Evolutionary conservation across 2,329 filamentous ascomycete species (phyloP).

Genomic region (Tolypocladium ophioglossoides): DNA sequence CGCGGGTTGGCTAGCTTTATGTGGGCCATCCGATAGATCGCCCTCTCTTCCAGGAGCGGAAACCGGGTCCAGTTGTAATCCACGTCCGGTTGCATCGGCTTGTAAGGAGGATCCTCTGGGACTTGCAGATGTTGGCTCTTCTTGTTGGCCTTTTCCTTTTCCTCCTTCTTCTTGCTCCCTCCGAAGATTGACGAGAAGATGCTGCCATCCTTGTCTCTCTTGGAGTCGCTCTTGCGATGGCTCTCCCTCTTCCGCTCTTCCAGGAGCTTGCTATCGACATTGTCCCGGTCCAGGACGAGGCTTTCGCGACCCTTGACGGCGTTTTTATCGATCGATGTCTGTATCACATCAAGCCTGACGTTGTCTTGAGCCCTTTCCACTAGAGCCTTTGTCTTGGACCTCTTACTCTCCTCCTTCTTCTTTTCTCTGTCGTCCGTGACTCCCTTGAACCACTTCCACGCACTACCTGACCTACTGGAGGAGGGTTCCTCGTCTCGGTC

Average conservation of each 20-base stretch:
- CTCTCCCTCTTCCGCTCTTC: conserved; percentile 77
- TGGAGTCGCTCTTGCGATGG: conserved; percentile 62
- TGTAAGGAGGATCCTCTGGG: conserved; percentile 68
- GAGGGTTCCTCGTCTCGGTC: conserved; percentile 56
- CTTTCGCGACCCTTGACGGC: conserved; percentile 66
- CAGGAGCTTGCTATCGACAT: conserved; percentile 58
- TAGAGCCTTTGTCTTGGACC: conserved; percentile 51
- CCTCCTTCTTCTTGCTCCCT: conserved; percentile 76
- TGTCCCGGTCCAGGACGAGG: conserved; percentile 71
- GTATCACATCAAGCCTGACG: conserved; percentile 73
- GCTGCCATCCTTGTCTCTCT: conserved; percentile 87
- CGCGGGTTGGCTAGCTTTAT: conserved; percentile 98
- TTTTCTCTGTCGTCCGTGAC: conserved; percentile 61
- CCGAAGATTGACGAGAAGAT: conserved; percentile 93
- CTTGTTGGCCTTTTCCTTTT: conserved; percentile 63
- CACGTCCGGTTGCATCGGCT: conserved; percentile 70
- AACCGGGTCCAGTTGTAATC: conserved; percentile 97
- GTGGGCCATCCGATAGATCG: conserved; percentile 97
- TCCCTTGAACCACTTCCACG: conserved; percentile 67
- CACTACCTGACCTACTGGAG: conserved; percentile 58
- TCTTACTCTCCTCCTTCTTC: conserved; percentile 52
- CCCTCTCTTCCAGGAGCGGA: conserved; percentile 87
- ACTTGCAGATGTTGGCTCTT: conserved; percentile 64
- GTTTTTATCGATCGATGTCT: conserved; percentile 70
- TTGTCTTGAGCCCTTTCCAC: conserved; percentile 60